These are phyloP conservation scores for Angomonas desouzai DNA, from an alignment of 208 protist genomes.

Conservation along the genomic window DNA sequence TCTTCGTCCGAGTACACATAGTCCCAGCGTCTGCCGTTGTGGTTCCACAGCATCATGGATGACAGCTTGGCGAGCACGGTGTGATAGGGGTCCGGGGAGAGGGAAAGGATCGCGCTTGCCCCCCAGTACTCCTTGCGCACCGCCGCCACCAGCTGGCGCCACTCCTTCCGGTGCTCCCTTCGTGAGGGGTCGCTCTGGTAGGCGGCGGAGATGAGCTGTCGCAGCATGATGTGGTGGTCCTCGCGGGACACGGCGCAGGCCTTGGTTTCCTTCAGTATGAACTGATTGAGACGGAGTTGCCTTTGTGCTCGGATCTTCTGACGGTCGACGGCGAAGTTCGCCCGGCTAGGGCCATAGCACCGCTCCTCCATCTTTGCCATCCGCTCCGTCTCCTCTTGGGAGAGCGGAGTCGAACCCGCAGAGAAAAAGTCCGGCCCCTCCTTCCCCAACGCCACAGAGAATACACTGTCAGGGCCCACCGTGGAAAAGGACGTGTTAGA, in stretches of 20 bases:
- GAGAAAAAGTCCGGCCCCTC: background rate
- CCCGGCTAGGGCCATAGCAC: slow-evolving; percentile 40
- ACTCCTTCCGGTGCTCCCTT: slow-evolving; percentile 48
- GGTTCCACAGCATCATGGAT: slow-evolving; percentile 87
- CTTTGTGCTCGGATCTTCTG: slow-evolving; percentile 46
- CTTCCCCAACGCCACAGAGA: background rate
- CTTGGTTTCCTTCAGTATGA: slow-evolving; percentile 55
- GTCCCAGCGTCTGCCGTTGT: slow-evolving; percentile 45
- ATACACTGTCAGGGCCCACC: slow-evolving; percentile 10
- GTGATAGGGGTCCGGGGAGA: slow-evolving; percentile 83
- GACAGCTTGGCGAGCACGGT: slow-evolving; percentile 74
- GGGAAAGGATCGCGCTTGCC: slow-evolving; percentile 66
- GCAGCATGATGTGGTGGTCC: slow-evolving; percentile 85
- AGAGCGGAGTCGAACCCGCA: background rate
- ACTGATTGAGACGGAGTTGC: slow-evolving; percentile 73
- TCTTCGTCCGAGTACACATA: slow-evolving; percentile 65
- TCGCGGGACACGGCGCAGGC: slow-evolving; percentile 47
- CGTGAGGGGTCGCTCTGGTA: slow-evolving; percentile 61
- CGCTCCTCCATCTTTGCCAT: slow-evolving; percentile 15
- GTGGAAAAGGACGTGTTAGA: slow-evolving; percentile 3
- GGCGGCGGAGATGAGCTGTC: slow-evolving; percentile 63
- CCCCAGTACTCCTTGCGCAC: slow-evolving; percentile 79
- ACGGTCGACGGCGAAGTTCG: slow-evolving; percentile 41
- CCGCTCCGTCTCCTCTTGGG: slow-evolving; percentile 6
- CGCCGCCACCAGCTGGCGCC: slow-evolving; percentile 58